Evolutionary conservation across 305 asterid species (phyloP), one percentile per base, ranked within the genome.

Genomic region (Nicotiana rustica): DNA sequence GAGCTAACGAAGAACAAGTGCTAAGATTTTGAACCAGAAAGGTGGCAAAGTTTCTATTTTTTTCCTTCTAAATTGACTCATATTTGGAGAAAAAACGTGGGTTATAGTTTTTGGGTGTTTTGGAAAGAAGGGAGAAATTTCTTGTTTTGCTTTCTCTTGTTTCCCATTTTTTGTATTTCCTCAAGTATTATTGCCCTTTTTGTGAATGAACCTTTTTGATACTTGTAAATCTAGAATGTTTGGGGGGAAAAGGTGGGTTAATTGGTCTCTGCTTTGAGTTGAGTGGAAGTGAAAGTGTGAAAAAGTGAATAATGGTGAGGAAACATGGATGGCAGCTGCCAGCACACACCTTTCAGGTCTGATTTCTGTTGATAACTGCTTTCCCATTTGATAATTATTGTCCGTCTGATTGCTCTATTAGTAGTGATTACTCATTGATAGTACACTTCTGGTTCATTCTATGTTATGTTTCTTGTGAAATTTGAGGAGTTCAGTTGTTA

Each of bases 251-350:
- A 73, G 14, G 79, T 73, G 41, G 15, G 44, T 73, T 25, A 21
- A 73, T 73, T 73, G 62, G 62, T 71, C 36, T 10, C 35, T 44
- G 2, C 36, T 19, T 73, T 47, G 62, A 21, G 41, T 73, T 73
- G 79, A 47, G 62, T 14, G 60, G 18, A 25, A 65, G 69, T 65
- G 41, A 14, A 19, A 71, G 60, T 71, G 29, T 25, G 29, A 25
- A 25, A 25, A 25, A 25, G 78, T 71, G 80, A 75, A 47, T 52
- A 15, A 96, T 96, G 99, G 97, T 93, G 96, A 94, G 99, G 84
- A 92, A 93, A 86, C 98, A 96, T 89, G 99, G 99, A 81, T 96
- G 98, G 98, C 97, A 96, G 88, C 81, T 96, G 68, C 98, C 99
- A 6, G 98, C 99, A 10, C 98, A 96, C 86, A 92, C 98, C 84